Base-by-base conservation (phyloP, 2,329 filamentous ascomycete genomes). In the Alternaria sp. region DNA sequence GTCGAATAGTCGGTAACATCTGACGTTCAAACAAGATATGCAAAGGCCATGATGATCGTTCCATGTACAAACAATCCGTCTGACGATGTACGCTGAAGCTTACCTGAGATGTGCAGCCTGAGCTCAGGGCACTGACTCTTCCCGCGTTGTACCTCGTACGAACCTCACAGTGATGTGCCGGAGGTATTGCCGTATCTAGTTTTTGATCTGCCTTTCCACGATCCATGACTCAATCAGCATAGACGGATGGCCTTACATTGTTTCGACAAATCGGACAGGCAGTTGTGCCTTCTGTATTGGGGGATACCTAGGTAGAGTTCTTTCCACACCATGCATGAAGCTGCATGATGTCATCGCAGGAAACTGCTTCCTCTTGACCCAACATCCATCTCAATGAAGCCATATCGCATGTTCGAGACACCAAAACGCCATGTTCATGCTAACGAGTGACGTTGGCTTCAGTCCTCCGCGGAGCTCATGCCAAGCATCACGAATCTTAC, bases 401-500 rank as follows among this genome's bases (percentile, higher is more conserved):
- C 13, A 11, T 17, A 47, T 25, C 23, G 26, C 17, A 36, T 23
- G 23, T 11, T 43, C 30, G 21, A 50, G 15, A 47, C 45, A 32
- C n/a, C n/a, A 26, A 23, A 43, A 28, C 17, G 19, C 46, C 7
- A 51, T 54, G 49, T 50, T 36, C 17, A 13, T 45, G 40, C 19
- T 30, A 32, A 59, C 40, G 55, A 21, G 55, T 62, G 60, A 59
- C 49, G 60, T 62, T 52, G 52, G 11, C 36, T 54, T 54, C 19
- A 40, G 50, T 36, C 44, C 50, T 62, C 60, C 60, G 60, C 60
- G 60, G 56, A 62, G 44, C 30, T 32, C 21, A 28, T 40, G 50
- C 56, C 60, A 62, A 62, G 60, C 43, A 62, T 62, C 60, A 59
- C 60, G 56, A 62, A 62, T 59, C 50, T 50, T 59, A 59, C 60